A percentile compares a stretch with the other conserved stretches of the same genome.
phyloP scores from a whole-genome alignment of 805 yeast genomes.

The Starmera quercuum region DNA sequence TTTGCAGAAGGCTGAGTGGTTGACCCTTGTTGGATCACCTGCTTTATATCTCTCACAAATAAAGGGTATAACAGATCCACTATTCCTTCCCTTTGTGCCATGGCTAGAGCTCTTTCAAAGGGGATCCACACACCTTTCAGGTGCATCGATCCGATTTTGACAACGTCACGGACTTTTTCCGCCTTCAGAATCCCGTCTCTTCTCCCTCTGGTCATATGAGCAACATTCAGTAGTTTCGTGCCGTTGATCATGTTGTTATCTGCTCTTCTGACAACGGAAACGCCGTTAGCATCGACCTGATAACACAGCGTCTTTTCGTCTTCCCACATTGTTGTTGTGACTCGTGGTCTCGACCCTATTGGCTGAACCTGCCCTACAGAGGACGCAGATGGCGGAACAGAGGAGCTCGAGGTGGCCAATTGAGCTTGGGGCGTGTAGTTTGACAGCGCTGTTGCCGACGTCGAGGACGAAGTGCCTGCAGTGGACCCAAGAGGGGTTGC shows the following conservation, averaged over 20 bases:
- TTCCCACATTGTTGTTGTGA: conserved; percentile 87
- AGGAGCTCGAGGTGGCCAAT: conserved; percentile 1
- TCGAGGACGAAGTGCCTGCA: conserved; percentile 4
- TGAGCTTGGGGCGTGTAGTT: conserved; percentile 2
- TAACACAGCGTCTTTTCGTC: conserved; percentile 80
- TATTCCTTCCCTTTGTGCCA: conserved; percentile 76
- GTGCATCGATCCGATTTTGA: conserved; percentile 82
- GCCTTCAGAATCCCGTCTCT: conserved; percentile 78
- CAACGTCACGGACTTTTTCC: conserved; percentile 72
- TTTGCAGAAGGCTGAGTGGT: conserved; percentile 18
- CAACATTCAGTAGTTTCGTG: conserved; percentile 73
- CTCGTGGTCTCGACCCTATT: conserved; percentile 39
- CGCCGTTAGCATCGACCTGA: conserved; percentile 79
- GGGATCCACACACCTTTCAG: conserved; percentile 90
- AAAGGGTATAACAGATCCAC: conserved; percentile 59
- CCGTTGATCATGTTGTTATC: conserved; percentile 85
- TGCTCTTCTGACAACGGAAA: conserved; percentile 75
- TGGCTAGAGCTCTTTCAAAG: conserved; percentile 70
- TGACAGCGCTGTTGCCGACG: conserved; percentile 2
- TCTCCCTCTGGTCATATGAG: conserved; percentile 82
- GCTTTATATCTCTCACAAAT: conserved; percentile 67
- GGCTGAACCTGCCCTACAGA: conserved; percentile 22
- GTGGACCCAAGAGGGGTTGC: conserved; percentile 1
- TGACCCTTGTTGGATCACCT: conserved; percentile 29
- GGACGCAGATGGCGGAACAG: conserved; percentile 6